Evolutionary conservation across 2,329 filamentous ascomycete species (phyloP).

Genomic region (Dactylellina leptospora): DNA sequence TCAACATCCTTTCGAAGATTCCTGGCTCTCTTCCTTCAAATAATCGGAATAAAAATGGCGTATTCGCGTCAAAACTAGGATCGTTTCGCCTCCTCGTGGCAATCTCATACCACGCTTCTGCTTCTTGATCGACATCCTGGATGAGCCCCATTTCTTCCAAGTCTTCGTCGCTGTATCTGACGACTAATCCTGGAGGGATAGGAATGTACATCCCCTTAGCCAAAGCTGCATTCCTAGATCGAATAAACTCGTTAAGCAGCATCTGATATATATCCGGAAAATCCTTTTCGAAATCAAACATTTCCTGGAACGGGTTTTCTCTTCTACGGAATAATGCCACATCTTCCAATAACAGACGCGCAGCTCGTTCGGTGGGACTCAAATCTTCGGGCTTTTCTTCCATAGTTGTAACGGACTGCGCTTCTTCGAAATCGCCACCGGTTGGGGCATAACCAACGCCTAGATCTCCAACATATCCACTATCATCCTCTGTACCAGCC

Average conservation of each 20-base stretch:
- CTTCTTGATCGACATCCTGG: neutral
- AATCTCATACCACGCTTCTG: neutral
- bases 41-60: neutral
- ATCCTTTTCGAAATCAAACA: conserved; percentile 6
- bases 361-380: neutral
- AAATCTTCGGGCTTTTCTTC: neutral
- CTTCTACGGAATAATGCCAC: neutral
- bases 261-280: conserved; percentile 1
- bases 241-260: conserved; percentile 2
- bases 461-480: neutral
- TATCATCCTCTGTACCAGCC: neutral
- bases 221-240: neutral
- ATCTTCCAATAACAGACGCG: neutral
- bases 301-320: conserved; percentile 1
- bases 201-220: conserved; percentile 13
- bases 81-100: neutral
- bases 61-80: neutral
- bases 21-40: conserved; percentile 22
- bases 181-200: conserved; percentile 8
- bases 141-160: conserved; percentile 16
- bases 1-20: neutral
- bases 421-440: neutral
- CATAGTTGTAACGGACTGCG: neutral
- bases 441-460: too few species aligned
- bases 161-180: conserved; percentile 14